phyloP scores from a whole-genome alignment of 257 asterid genomes.

The Fraxinus cuspidata region DNA sequence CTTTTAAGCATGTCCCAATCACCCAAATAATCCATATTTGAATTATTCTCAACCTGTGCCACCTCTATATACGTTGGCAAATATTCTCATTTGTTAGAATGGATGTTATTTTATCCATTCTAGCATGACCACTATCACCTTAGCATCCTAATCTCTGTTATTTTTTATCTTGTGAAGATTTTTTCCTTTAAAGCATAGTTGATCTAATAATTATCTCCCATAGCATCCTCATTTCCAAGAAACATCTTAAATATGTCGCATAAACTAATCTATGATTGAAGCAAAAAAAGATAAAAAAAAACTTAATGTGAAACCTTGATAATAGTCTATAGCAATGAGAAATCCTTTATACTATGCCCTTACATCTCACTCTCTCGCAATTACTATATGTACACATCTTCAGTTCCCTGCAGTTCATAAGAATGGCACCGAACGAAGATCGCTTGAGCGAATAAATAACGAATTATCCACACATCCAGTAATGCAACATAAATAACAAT shows the following conservation, averaged over 20 bases:
- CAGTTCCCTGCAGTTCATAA: background rate
- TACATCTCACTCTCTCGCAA: background rate
- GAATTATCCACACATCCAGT: background rate
- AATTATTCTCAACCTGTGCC: background rate
- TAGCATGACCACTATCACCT: background rate
- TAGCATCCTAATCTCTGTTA: background rate
- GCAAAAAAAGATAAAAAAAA: background rate
- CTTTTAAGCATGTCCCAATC: background rate
- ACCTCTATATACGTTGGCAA: background rate
- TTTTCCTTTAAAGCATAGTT: background rate
- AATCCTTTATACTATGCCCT: background rate
- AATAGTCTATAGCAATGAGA: background rate
- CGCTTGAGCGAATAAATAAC: background rate
- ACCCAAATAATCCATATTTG: background rate
- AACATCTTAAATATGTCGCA: background rate
- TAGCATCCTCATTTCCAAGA: background rate
- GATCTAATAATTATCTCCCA: background rate
- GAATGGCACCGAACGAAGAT: background rate
- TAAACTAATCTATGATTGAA: background rate
- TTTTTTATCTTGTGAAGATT: background rate
- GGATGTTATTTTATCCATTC: background rate
- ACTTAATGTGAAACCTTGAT: background rate
- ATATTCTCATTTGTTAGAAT: background rate
- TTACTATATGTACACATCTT: background rate
- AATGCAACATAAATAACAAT: conserved; percentile 8